Evolutionary conservation across 176 grass and related monocot species (phyloP).

Genomic region (Bothriochloa decipiens): DNA sequence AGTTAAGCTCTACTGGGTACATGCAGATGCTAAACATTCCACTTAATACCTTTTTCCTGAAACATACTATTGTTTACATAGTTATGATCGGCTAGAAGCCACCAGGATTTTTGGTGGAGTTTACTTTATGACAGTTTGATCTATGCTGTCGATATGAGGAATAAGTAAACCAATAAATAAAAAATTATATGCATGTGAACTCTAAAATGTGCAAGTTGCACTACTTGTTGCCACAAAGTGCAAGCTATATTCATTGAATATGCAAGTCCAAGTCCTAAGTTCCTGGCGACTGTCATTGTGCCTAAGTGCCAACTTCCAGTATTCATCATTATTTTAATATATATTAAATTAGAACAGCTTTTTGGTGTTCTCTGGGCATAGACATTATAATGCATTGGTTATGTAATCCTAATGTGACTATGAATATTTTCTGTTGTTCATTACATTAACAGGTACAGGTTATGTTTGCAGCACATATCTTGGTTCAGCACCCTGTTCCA

Average conservation of each 20-base stretch:
- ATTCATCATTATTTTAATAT: not conserved
- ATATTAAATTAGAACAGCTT: conserved; percentile 1
- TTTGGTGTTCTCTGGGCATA: not conserved
- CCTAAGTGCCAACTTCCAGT: not conserved
- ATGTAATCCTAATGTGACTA: conserved; percentile 11
- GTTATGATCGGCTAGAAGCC: conserved; percentile 2
- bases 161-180: conserved; percentile 15
- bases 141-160: conserved; percentile 11
- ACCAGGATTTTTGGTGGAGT: not conserved
- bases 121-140: not conserved
- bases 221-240: conserved; percentile 16
- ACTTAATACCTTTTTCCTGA: not conserved
- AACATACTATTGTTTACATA: not conserved
- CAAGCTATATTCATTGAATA: not conserved
- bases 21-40: not conserved
- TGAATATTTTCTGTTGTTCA: conserved; percentile 14
- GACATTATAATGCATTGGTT: conserved; percentile 5
- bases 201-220: not conserved
- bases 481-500: conserved; percentile 60
- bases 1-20: not conserved
- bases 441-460: conserved; percentile 85
- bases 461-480: conserved; percentile 90
- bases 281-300: not conserved
- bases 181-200: not conserved
- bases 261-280: not conserved